These are phyloP conservation scores for Decorospora gaudefroyi DNA, from an alignment of 2,329 filamentous ascomycete species.

Conservation along the genomic window DNA sequence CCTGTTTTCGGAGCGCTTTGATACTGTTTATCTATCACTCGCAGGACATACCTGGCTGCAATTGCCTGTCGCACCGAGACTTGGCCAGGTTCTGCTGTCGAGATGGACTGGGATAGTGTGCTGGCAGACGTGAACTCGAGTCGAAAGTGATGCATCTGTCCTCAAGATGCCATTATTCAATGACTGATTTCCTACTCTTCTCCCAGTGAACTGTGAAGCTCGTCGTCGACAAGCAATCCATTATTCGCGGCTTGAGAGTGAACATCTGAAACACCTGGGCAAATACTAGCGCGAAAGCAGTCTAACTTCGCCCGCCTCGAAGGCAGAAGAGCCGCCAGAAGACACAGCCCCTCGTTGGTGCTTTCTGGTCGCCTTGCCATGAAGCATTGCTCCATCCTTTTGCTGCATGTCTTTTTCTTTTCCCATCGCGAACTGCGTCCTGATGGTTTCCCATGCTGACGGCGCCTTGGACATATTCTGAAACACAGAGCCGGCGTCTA, in stretches of 20 bases:
- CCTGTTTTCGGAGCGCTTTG: constrained; percentile 30
- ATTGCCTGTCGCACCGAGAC: constrained; percentile 6
- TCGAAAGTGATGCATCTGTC: constrained; percentile 5
- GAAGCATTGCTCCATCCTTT: constrained; percentile 7
- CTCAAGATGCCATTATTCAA: constrained; percentile 11
- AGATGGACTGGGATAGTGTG: not conserved
- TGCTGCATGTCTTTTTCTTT: constrained; percentile 2
- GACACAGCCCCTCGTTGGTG: constrained; percentile 23
- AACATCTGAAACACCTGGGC: constrained; percentile 20
- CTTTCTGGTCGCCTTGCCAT: constrained; percentile 12
- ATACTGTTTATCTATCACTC: too few species aligned
- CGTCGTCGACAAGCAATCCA: too few species aligned
- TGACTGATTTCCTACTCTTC: too few species aligned
- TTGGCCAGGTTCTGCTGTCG: not conserved
- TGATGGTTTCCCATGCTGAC: constrained; percentile 13
- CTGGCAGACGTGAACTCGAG: constrained; percentile 1
- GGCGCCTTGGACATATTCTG: constrained; percentile 26
- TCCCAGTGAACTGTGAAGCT: too few species aligned
- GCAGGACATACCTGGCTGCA: constrained; percentile 11
- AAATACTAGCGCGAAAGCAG: constrained; percentile 28
- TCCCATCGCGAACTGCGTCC: not conserved
- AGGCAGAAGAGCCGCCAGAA: constrained; percentile 24
- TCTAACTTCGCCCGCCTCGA: constrained; percentile 20
- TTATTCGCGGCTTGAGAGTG: too few species aligned
- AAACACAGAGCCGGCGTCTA: constrained; percentile 38